Evolutionary conservation across 2,329 filamentous ascomycete genomes (phyloP), one percentile per base, ranked within the genome.

Genomic region (Calonectria henricotiae): DNA sequence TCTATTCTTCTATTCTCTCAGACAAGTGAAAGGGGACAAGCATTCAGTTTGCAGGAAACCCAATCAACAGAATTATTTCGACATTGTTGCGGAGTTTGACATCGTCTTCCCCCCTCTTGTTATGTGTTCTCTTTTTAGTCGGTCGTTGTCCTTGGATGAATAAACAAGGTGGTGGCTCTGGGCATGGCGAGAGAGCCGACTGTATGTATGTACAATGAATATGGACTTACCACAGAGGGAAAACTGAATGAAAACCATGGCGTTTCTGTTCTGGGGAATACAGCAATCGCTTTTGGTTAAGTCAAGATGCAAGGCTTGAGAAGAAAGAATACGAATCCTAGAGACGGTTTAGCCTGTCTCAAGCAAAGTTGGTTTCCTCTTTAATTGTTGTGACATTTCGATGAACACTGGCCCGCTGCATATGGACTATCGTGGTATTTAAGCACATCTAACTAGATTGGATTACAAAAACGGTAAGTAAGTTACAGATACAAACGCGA

Each of bases 391-490:
- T 30, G 27, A 30, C 27, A 30, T 4, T 30, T 30, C 0, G 4
- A 30, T 30, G 27, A 30, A 30, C 4, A n/a, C 41, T 20, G 41
- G 41, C 7, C 27, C 27, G 4, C 7, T 5, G 27, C 27, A 30
- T 20, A 30, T 30, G 27, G 27, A 30, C 15, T 43, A 43, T 43
- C 41, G 41, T 23, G 15, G n/a, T 46, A 32, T 61, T 61, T 20
- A 61, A 67, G 20, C 35, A 58, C 32, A 44, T 63, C 46, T 44
- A 63, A 46, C 46, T 44, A 63, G 60, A 60, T 68, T 47, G 37
- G 11, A 69, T 76, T 73, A 76, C 73, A 74, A 76, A 37, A 11
- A 20, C 63, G 37, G 67, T 72, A 76, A 65, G 62, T 20, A 76
- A 30, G 69, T 51, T 76, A 70, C 64, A 65, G 32, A 17, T 73